Evolutionary conservation across 495 filamentous ascomycete species (phyloP).

Genomic region (Platismatia glauca): DNA sequence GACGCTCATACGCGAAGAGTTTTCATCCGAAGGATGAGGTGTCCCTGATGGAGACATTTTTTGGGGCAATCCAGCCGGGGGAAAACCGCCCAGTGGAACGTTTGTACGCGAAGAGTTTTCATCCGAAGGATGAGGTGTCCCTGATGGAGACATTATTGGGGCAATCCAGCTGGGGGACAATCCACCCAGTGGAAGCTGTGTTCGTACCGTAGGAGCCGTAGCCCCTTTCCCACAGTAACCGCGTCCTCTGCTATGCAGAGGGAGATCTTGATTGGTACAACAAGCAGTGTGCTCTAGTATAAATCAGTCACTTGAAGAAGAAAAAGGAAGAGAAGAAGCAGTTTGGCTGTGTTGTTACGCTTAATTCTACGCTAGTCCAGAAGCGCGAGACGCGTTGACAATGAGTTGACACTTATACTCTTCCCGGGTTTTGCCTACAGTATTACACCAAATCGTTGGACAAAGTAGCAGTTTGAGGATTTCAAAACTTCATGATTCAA

Average conservation of each 20-base stretch:
- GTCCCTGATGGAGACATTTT: background rate
- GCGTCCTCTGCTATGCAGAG: background rate
- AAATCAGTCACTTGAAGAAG: background rate
- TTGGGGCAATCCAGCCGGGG: background rate
- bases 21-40: too few species aligned
- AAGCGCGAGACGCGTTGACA: too few species aligned
- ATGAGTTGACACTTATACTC: too few species aligned
- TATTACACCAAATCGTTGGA: too few species aligned
- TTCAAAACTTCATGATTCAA: too few species aligned
- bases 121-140: background rate
- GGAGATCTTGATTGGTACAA: background rate
- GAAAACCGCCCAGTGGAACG: background rate
- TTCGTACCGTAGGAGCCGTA: background rate
- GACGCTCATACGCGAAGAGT: too few species aligned
- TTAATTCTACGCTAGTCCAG: background rate
- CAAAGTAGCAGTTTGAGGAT: too few species aligned
- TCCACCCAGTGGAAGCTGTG: background rate
- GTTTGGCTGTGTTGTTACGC: background rate
- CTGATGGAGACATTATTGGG: background rate
- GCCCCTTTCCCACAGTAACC: background rate
- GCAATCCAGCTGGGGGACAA: background rate
- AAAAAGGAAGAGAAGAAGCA: background rate
- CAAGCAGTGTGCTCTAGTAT: background rate
- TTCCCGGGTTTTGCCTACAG: too few species aligned
- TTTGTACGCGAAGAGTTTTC: too few species aligned